These are phyloP conservation scores for Odonthalia washingtoniensis DNA, from an alignment of 31 red algal species.

Conservation along the genomic window DNA sequence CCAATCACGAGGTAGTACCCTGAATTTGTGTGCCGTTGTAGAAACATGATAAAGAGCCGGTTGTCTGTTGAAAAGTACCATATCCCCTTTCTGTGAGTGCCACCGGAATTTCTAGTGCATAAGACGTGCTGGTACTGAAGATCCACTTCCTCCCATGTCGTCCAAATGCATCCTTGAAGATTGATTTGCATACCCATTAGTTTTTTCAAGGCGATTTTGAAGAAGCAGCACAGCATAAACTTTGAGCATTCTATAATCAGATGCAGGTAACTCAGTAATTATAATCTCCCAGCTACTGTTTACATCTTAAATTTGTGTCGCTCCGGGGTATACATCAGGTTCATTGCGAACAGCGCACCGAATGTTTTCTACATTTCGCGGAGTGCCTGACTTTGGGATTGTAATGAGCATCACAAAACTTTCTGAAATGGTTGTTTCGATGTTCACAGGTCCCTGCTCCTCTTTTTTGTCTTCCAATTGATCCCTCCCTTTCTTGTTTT, in stretches of 20 bases:
- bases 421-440: constrained; percentile 69
- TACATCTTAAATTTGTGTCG: constrained; percentile 82
- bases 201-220: constrained; percentile 51
- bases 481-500: not conserved
- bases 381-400: constrained; percentile 75
- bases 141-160: not conserved
- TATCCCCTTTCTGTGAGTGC: constrained; percentile 91
- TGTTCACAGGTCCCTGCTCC: constrained; percentile 18
- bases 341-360: constrained; percentile 76
- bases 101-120: constrained; percentile 84
- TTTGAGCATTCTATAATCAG: constrained; percentile 13
- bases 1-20: constrained; percentile 89
- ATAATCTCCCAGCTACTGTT: constrained; percentile 34
- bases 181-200: constrained; percentile 22
- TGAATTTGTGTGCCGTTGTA: constrained; percentile 92
- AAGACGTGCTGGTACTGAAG: not conserved
- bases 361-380: constrained; percentile 72
- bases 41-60: constrained; percentile 92
- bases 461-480: not conserved
- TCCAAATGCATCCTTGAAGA: not conserved
- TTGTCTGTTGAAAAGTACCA: constrained; percentile 97
- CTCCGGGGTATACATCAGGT: constrained; percentile 83
- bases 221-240: constrained; percentile 73
- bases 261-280: constrained; percentile 36
- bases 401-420: constrained; percentile 93